A percentile compares a stretch with the other conserved stretches of the same genome.
These are phyloP conservation scores for Phyllosticta citrichinensis DNA, from an alignment of 2,329 filamentous ascomycete genomes.

Conservation along the genomic window DNA sequence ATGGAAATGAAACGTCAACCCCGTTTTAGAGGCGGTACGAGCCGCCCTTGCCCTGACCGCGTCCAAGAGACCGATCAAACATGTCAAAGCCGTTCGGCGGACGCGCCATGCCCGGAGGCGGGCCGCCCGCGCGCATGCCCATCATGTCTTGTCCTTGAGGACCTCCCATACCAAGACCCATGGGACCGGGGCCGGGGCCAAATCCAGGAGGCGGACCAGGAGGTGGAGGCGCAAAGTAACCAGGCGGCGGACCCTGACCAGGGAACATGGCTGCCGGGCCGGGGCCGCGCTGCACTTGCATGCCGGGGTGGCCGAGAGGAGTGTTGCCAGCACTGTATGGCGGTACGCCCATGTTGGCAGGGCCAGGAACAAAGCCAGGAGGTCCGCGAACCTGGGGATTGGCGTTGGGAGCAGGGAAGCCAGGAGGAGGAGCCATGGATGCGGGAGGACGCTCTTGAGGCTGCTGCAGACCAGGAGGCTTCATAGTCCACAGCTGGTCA, in stretches of 20 bases:
- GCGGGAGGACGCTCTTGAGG: conserved; percentile 6
- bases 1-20: no score
- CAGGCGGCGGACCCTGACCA: conserved; percentile 1
- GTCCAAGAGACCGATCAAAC: not conserved
- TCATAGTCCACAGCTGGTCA: conserved; percentile 16
- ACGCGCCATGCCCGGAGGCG: conserved; percentile 3
- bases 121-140: conserved; percentile 3
- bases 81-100: not conserved
- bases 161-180: conserved; percentile 3
- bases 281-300: conserved; percentile 20
- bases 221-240: conserved; percentile 3
- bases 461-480: conserved; percentile 3
- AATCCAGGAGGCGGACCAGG: conserved; percentile 6
- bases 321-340: conserved; percentile 27
- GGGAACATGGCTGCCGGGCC: conserved; percentile 12
- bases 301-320: conserved; percentile 28
- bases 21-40: no score
- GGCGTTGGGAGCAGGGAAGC: conserved; percentile 3
- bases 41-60: no score
- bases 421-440: conserved; percentile 6
- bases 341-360: not conserved
- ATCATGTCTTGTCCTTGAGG: conserved; percentile 5
- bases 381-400: not conserved
- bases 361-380: conserved; percentile 2
- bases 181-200: conserved; percentile 1